Evolutionary conservation across 805 yeast species (phyloP).

Genomic region (Wickerhamomyces rabaulensis): DNA sequence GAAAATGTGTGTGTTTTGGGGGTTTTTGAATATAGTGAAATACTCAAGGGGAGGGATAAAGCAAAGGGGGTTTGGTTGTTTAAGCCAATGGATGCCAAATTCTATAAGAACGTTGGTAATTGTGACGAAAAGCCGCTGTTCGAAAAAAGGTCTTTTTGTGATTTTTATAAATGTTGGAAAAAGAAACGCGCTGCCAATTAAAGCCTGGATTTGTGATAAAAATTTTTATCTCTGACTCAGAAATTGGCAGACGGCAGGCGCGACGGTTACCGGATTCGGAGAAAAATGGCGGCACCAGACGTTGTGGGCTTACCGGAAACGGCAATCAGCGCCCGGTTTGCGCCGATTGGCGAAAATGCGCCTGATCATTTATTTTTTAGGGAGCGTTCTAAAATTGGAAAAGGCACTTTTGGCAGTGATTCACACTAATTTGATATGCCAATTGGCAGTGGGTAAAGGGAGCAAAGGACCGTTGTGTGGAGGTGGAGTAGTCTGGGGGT

Average conservation of each 20-base stretch:
- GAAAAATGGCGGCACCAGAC: neutral
- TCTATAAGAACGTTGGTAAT: neutral
- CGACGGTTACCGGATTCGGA: neutral
- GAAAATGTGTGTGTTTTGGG: neutral
- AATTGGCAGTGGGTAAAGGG: too few species aligned
- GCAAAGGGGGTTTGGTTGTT: conserved; percentile 2
- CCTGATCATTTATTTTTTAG: too few species aligned
- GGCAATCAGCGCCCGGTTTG: neutral
- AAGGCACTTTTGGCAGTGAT: too few species aligned
- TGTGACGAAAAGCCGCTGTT: too few species aligned
- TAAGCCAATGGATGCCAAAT: conserved; percentile 1
- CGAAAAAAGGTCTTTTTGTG: neutral
- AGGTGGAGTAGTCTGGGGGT: too few species aligned
- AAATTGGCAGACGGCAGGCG: neutral
- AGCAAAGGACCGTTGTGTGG: too few species aligned
- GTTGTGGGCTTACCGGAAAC: neutral
- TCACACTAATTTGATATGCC: too few species aligned
- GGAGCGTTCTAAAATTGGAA: too few species aligned
- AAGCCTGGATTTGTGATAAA: neutral
- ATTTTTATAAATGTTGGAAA: neutral
- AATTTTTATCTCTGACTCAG: conserved; percentile 7
- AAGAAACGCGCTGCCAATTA: neutral
- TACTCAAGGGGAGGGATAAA: neutral
- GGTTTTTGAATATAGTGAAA: neutral
- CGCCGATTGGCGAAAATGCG: neutral